Evolutionary conservation across 1,284 basidiomycete genomes (phyloP).

Genomic region (Fomitopsis betulina): DNA sequence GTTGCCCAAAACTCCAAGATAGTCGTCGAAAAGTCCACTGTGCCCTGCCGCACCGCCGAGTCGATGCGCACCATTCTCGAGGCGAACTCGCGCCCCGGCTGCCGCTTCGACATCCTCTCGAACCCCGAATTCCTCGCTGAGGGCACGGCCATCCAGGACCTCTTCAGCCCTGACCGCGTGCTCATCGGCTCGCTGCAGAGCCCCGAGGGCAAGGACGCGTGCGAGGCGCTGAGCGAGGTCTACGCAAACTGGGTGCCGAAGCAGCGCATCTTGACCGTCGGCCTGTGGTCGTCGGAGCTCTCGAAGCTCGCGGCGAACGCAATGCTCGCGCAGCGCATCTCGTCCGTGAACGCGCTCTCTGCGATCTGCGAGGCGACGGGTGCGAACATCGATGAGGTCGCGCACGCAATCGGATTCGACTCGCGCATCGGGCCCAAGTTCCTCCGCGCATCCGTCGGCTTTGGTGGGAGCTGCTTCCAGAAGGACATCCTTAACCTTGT

Average conservation of each 20-base stretch:
- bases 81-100: constrained; percentile 90
- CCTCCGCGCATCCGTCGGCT: constrained; percentile 93
- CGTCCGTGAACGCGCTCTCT: constrained; percentile 95
- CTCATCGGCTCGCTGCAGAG: constrained; percentile 95
- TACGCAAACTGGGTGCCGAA: constrained; percentile 96
- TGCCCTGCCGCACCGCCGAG: constrained; percentile 96
- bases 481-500: constrained; percentile 99
- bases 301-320: constrained; percentile 99
- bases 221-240: constrained; percentile 69
- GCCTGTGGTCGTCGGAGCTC: constrained; percentile 98
- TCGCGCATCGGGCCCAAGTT: constrained; percentile 93
- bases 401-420: constrained; percentile 92
- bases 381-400: constrained; percentile 97
- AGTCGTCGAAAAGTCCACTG: constrained; percentile 99
- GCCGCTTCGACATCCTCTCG: constrained; percentile 96
- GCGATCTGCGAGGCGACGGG: constrained; percentile 99
- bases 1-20: constrained; percentile 93
- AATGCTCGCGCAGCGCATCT: constrained; percentile 97
- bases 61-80: constrained; percentile 99
- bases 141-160: constrained; percentile 91
- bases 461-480: constrained; percentile 99
- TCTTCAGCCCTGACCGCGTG: constrained; percentile 90
- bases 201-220: constrained; percentile 79
- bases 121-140: constrained; percentile 99
- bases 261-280: constrained; percentile 87